Evolutionary conservation across 306 rosid genomes (phyloP), one percentile per base, ranked within the genome.

Genomic region (Dryas octopetala): DNA sequence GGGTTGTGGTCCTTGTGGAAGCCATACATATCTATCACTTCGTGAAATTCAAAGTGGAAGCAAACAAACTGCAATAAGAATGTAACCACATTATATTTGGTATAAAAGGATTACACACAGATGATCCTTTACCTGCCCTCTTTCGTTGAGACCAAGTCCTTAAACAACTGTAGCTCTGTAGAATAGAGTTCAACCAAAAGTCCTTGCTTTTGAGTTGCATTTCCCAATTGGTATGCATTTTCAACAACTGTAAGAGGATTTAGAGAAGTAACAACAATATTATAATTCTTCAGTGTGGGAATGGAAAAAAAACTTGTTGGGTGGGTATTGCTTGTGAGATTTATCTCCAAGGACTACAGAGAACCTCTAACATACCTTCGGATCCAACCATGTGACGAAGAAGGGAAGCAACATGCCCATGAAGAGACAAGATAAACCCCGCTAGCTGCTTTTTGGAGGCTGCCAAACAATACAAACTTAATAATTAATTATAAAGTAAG

Each of bases 361-460:
- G 79, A 57, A 9, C 51, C 7, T 43, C 23, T 62, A 71, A 79
- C 92, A 73, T 87, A 93, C 98, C 98, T 67, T 88, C 87, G 62
- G 98, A 93, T 73, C 96, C 98, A 82, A 91, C 98, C 97, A 88
- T 89, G 83, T 86, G 96, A 78, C 97, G 97, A 73, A 95, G 97
- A 86, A 92, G 96, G 78, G 96, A 80, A 61, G 97, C 97, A 80
- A 92, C 90, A 48, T 88, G 99, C 45, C 99, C 99, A 72, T 52
- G 97, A 10, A 95, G 90, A 62, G 86, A 75, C 9, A 93, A 90
- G 82, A 95, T 83, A 83, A 92, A 89, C 55, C 85, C 86, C 0
- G 90, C 85, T 61, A 90, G 85, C 83, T 95, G 97, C 74, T 89
- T 89, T 84, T 86, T 92, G 52, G 99, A 92, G 80, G 97, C 97